These are phyloP conservation scores for Fraxinus sp. DNA, from an alignment of 305 asterid genomes.

Conservation along the genomic window DNA sequence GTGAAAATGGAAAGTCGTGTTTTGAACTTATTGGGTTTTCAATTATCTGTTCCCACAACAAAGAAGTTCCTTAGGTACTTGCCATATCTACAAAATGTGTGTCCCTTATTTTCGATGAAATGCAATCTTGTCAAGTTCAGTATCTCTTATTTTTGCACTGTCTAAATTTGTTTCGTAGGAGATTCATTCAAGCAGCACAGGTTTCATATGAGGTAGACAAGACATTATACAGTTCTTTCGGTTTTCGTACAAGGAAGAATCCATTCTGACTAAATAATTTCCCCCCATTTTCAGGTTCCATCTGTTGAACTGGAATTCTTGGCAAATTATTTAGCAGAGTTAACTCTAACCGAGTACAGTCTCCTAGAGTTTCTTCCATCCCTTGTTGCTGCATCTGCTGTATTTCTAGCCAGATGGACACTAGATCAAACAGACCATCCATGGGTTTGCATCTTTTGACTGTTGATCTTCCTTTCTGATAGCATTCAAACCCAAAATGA, in stretches of 20 bases:
- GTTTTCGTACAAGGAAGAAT: conserved; percentile 20
- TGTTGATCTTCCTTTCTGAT: conserved; percentile 11
- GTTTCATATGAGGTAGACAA: conserved; percentile 65
- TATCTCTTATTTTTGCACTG: conserved; percentile 12
- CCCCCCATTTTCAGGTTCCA: conserved; percentile 62
- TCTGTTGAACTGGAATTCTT: conserved; percentile 91
- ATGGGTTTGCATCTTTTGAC: conserved; percentile 64
- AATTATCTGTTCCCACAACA: conserved; percentile 75
- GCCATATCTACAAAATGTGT: conserved; percentile 21
- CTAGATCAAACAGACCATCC: conserved; percentile 91
- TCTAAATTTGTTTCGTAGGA: conserved; percentile 46
- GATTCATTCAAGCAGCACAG: conserved; percentile 98
- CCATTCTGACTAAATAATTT: conserved; percentile 22
- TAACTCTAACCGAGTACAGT: conserved; percentile 71
- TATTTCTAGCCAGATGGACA: conserved; percentile 94
- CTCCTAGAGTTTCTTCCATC: conserved; percentile 90
- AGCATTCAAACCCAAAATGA: conserved; percentile 12
- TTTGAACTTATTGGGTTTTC: conserved; percentile 64
- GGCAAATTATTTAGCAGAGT: conserved; percentile 92
- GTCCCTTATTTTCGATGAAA: not conserved
- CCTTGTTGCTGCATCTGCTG: conserved; percentile 84
- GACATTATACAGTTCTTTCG: conserved; percentile 5
- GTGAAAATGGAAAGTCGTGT: conserved; percentile 70
- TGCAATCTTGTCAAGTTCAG: conserved; percentile 16
- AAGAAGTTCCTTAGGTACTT: conserved; percentile 77